These are phyloP conservation scores for Batrachochytrium dendrobatidis DNA, from an alignment of 371 early-diverging fungal genomes.

Conservation along the genomic window DNA sequence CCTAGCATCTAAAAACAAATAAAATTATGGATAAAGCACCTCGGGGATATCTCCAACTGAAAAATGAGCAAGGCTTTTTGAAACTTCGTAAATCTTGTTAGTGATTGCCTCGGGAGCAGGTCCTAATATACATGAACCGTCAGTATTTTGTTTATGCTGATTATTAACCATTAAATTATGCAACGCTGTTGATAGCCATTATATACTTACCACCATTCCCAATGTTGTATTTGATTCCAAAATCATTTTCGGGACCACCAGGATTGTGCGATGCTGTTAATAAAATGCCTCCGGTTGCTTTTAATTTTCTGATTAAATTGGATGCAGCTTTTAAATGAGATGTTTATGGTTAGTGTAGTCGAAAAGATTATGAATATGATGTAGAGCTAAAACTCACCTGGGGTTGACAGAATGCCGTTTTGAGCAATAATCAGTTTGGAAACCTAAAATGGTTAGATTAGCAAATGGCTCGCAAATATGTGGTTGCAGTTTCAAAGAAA, in stretches of 20 bases:
- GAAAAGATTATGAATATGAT: neutral
- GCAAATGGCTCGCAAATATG: too few species aligned
- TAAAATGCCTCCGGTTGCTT: slow-evolving; percentile 89
- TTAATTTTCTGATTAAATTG: slow-evolving; percentile 79
- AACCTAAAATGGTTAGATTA: slow-evolving; percentile 42
- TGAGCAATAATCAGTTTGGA: slow-evolving; percentile 83
- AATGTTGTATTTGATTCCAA: slow-evolving; percentile 96
- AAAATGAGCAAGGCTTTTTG: slow-evolving; percentile 69
- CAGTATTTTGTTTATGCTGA: too few species aligned
- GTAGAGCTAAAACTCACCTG: slow-evolving; percentile 29
- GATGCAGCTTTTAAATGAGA: slow-evolving; percentile 62
- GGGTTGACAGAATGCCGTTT: slow-evolving; percentile 92
- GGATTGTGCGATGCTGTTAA: slow-evolving; percentile 97
- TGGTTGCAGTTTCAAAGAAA: too few species aligned
- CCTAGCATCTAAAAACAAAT: slow-evolving; percentile 4
- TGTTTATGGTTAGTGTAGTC: neutral
- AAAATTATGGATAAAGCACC: slow-evolving; percentile 28
- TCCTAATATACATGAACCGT: too few species aligned
- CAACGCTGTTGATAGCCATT: too few species aligned
- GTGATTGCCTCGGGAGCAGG: slow-evolving; percentile 94
- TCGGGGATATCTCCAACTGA: slow-evolving; percentile 59
- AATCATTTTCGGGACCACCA: slow-evolving; percentile 94
- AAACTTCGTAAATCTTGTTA: slow-evolving; percentile 71
- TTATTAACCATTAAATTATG: too few species aligned
- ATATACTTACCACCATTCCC: slow-evolving; percentile 71